phyloP scores from a whole-genome alignment of 2,329 filamentous ascomycete species.

The Cyphellophora attinorum region DNA sequence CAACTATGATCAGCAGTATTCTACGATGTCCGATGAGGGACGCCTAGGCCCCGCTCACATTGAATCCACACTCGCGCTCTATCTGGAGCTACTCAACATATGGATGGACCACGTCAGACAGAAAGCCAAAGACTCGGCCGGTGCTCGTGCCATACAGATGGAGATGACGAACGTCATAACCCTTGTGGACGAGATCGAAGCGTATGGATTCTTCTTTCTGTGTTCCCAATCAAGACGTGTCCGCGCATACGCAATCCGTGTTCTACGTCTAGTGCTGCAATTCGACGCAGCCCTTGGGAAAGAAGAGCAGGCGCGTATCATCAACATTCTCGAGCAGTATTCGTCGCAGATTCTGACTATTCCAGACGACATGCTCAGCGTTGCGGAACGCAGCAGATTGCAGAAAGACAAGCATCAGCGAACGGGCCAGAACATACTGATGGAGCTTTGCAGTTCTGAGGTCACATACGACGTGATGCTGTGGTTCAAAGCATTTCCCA shows the following conservation, averaged over 20 bases:
- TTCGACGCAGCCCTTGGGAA: conserved; percentile 86
- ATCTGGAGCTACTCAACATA: conserved; percentile 86
- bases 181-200: conserved; percentile 93
- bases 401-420: conserved; percentile 82
- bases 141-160: conserved; percentile 57
- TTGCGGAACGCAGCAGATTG: conserved; percentile 84
- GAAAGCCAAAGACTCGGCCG: conserved; percentile 56
- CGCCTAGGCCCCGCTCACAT: conserved; percentile 93
- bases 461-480: conserved; percentile 87
- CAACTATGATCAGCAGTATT: conserved; percentile 94
- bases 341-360: conserved; percentile 83
- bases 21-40: conserved; percentile 94
- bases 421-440: conserved; percentile 73
- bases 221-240: conserved; percentile 92
- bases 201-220: conserved; percentile 91
- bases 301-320: conserved; percentile 66
- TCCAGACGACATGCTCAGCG: conserved; percentile 80
- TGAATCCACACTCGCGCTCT: conserved; percentile 83
- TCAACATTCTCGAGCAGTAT: conserved; percentile 84
- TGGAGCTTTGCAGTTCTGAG: conserved; percentile 92
- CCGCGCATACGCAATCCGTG: conserved; percentile 80
- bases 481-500: conserved; percentile 98
- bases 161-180: conserved; percentile 83
- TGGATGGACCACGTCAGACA: conserved; percentile 96
- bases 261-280: conserved; percentile 82